Evolutionary conservation across 768 basidiomycete species (phyloP).

Genomic region (Tephrocybe sp.): DNA sequence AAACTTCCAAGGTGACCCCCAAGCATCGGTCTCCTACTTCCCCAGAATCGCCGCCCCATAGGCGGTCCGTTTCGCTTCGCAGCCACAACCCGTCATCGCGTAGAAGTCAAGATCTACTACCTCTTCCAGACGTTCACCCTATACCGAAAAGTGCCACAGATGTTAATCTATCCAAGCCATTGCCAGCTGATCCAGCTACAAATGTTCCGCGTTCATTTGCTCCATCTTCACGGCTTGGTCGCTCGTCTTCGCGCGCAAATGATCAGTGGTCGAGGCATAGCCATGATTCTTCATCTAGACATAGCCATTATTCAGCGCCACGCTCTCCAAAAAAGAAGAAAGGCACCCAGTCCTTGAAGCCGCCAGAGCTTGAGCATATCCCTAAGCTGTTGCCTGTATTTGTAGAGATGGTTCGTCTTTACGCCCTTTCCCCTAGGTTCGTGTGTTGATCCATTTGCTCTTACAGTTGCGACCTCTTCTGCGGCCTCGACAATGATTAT

Average conservation of each 20-base stretch:
- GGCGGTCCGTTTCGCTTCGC: conserved; percentile 45
- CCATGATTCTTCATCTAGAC: background rate
- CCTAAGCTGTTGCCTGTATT: conserved; percentile 87
- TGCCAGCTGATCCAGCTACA: conserved; percentile 34
- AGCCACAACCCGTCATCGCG: conserved; percentile 38
- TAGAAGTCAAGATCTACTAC: conserved; percentile 32
- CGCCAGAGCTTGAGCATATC: conserved; percentile 76
- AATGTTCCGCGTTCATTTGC: conserved; percentile 18
- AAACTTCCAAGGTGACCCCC: conserved; percentile 8
- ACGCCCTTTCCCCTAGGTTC: background rate
- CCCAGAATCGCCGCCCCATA: conserved; percentile 19
- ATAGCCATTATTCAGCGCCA: conserved; percentile 1
- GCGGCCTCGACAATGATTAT: conserved; percentile 24
- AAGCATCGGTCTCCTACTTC: background rate
- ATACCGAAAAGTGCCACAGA: conserved; percentile 25
- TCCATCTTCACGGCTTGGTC: conserved; percentile 14
- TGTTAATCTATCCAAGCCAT: conserved; percentile 29
- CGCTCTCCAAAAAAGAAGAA: conserved; percentile 34
- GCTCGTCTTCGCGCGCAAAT: background rate
- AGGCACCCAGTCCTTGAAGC: conserved; percentile 43
- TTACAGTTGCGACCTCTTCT: conserved; percentile 43
- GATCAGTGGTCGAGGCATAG: background rate
- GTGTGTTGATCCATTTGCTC: background rate
- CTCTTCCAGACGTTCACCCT: conserved; percentile 40
- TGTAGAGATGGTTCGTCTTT: conserved; percentile 76